These are phyloP conservation scores for Caryopteris hybrid DNA, from an alignment of 305 asterid genomes.

Conservation along the genomic window DNA sequence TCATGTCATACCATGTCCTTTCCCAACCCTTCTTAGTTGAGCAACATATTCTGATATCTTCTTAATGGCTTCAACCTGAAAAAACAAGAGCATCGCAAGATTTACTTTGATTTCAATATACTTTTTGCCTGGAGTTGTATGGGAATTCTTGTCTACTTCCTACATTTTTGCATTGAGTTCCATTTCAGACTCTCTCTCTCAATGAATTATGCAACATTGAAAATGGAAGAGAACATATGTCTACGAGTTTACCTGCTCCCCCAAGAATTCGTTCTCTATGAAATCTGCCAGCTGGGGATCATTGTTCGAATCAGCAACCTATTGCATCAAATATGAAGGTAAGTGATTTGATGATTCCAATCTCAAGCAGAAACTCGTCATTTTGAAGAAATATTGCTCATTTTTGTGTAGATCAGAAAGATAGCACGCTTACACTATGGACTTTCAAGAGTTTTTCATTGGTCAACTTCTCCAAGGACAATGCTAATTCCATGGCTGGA, in stretches of 20 bases:
- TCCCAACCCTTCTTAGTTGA: conserved; percentile 85
- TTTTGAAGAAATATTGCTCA: background rate
- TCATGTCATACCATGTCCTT: conserved; percentile 70
- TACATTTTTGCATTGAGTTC: background rate
- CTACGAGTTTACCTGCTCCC: conserved; percentile 90
- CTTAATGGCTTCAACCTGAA: conserved; percentile 74
- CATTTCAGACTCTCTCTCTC: too few species aligned
- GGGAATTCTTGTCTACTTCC: background rate
- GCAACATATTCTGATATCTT: conserved; percentile 68
- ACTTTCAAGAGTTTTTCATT: conserved; percentile 62
- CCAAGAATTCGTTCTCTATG: conserved; percentile 68
- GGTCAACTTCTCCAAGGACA: conserved; percentile 77
- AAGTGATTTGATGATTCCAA: background rate
- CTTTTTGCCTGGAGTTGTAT: too few species aligned
- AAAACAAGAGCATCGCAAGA: background rate
- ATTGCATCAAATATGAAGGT: conserved; percentile 1
- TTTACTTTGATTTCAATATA: background rate
- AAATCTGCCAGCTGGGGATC: conserved; percentile 73
- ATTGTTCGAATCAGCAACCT: conserved; percentile 63
- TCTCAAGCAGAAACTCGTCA: background rate
- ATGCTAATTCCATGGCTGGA: conserved; percentile 84
- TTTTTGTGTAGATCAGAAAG: background rate
- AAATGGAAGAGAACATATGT: too few species aligned
- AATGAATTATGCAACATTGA: too few species aligned
- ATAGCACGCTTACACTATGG: conserved; percentile 41